Evolutionary conservation across 176 grass and related monocot species (phyloP).

Genomic region (Lolium perenne): DNA sequence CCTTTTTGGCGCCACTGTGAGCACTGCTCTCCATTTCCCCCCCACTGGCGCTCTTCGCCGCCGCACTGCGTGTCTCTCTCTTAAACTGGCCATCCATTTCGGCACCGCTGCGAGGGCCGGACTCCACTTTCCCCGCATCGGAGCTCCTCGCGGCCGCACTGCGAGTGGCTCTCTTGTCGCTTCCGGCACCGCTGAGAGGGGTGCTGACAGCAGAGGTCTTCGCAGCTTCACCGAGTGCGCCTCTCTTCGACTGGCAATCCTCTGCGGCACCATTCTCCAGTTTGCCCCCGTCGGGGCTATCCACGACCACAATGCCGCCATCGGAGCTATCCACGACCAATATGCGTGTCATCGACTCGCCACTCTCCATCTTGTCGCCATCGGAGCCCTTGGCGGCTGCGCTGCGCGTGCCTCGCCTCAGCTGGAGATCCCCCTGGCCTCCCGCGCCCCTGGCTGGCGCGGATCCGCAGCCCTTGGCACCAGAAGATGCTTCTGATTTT

Average conservation of each 20-base stretch:
- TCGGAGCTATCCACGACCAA: too few relatives aligned
- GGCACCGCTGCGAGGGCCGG: neutral
- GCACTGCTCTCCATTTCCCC: neutral
- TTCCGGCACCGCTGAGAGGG: neutral
- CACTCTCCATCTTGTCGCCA: neutral
- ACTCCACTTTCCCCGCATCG: neutral
- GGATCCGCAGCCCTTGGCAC: neutral
- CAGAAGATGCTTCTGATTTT: too few relatives aligned
- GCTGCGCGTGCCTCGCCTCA: neutral
- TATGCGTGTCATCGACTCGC: neutral
- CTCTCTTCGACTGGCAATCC: neutral
- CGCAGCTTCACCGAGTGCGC: neutral
- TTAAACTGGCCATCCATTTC: neutral
- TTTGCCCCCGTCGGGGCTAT: conserved; percentile 5
- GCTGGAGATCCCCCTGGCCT: neutral
- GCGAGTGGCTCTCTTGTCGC: neutral
- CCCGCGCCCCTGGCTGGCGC: neutral
- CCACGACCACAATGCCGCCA: neutral
- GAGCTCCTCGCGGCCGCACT: conserved; percentile 11
- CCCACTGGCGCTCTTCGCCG: conserved; percentile 15
- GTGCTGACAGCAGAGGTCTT: neutral
- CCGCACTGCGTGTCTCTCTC: neutral
- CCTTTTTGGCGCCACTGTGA: neutral
- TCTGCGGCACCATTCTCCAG: neutral
- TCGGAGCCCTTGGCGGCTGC: neutral